A percentile compares a stretch with the other conserved stretches of the same genome.
Conservation (phyloP, 768 basidiomycete species). For the Mycena latifolia region DNA sequence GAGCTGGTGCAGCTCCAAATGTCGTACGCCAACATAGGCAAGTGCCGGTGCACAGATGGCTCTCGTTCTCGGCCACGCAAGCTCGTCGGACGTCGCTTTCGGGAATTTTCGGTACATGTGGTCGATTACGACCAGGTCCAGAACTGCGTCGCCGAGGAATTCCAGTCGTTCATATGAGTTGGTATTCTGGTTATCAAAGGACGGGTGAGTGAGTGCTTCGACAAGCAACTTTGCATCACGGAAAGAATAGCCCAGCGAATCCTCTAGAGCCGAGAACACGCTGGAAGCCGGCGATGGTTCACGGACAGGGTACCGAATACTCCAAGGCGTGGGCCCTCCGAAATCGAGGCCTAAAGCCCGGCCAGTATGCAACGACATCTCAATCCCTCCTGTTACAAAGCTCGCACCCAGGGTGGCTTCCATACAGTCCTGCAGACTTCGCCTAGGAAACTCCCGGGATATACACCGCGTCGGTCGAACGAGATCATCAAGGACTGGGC, state of each 20-base stretch:
- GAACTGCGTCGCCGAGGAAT: conserved; percentile 87
- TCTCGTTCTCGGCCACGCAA: conserved; percentile 77
- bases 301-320: conserved; percentile 60
- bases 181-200: conserved; percentile 56
- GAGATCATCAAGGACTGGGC: conserved; percentile 51
- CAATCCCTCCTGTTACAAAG: conserved; percentile 79
- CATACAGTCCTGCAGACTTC: conserved; percentile 90
- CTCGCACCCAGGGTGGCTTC: conserved; percentile 87
- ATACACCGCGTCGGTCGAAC: conserved; percentile 46
- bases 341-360: conserved; percentile 76
- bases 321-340: conserved; percentile 81
- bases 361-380: conserved; percentile 75
- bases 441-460: conserved; percentile 67
- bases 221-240: conserved; percentile 70
- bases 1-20: conserved; percentile 75
- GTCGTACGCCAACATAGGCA: conserved; percentile 74
- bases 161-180: conserved; percentile 89
- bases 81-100: conserved; percentile 78
- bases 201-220: conserved; percentile 90
- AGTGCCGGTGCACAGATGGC: conserved; percentile 83
- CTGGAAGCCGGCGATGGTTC: conserved; percentile 52
- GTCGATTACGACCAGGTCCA: conserved; percentile 78
- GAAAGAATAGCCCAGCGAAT: conserved; percentile 78
- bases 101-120: conserved; percentile 81
- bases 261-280: conserved; percentile 69